Conservation (phyloP, 148 eudicot species). For the Euryodendron excelsum region DNA sequence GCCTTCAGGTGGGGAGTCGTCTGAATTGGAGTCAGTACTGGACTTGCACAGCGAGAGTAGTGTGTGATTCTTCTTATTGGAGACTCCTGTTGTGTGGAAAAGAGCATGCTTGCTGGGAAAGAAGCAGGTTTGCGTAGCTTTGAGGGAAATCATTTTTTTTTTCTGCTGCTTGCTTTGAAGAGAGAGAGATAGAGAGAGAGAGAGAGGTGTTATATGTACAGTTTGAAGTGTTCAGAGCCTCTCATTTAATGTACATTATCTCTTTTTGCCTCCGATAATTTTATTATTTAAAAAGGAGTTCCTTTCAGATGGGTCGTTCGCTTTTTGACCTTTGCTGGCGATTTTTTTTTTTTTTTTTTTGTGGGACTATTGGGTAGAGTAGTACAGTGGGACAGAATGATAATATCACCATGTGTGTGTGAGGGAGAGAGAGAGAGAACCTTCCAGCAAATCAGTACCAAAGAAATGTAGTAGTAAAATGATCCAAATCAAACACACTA, state of each 20-base stretch:
- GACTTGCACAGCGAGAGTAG: slow-evolving; percentile 38
- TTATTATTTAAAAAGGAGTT: no score
- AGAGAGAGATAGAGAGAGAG: no score
- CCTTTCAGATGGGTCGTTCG: not conserved
- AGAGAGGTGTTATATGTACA: not conserved
- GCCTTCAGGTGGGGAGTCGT: slow-evolving; percentile 42
- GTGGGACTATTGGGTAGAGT: no score
- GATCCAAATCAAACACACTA: no score
- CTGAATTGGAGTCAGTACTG: slow-evolving; percentile 36
- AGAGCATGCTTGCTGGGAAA: slow-evolving; percentile 36
- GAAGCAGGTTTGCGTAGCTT: slow-evolving; percentile 49
- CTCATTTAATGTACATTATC: not conserved
- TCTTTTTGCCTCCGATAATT: no score
- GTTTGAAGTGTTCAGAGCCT: not conserved
- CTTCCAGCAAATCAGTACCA: no score
- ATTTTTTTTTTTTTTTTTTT: no score
- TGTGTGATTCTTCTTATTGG: slow-evolving; percentile 23
- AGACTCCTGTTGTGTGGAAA: slow-evolving; percentile 21
- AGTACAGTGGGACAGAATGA: no score
- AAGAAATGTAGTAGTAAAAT: no score
- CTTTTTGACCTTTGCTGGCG: not conserved
- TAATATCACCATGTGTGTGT: no score
- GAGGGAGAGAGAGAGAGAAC: no score
- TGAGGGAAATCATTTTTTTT: slow-evolving; percentile 12
- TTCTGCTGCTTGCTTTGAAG: not conserved